Evolutionary conservation across 129 eudicot genomes (phyloP).

Genomic region (Flaveria linearis): DNA sequence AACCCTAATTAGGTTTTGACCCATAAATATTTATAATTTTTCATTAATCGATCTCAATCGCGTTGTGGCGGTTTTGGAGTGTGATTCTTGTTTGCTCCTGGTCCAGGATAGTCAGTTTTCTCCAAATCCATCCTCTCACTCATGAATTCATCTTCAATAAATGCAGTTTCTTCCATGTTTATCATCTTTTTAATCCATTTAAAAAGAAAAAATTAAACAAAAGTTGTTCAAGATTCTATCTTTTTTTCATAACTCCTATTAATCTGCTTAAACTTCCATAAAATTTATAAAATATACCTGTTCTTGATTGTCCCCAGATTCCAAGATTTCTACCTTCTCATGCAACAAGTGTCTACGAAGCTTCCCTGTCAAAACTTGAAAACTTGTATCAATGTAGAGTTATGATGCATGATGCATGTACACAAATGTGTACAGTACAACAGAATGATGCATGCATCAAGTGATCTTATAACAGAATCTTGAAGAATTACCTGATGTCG

Average conservation of each 20-base stretch:
- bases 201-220: not conserved
- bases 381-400: constrained; percentile 11
- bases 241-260: constrained; percentile 19
- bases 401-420: constrained; percentile 2
- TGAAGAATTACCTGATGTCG: constrained; percentile 38
- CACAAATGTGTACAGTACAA: constrained; percentile 15
- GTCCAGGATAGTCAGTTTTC: constrained; percentile 58
- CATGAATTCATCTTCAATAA: constrained; percentile 36
- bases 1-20: constrained; percentile 36
- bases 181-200: constrained; percentile 30
- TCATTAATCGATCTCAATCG: constrained; percentile 20
- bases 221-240: not conserved
- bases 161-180: constrained; percentile 32
- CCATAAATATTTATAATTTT: constrained; percentile 15
- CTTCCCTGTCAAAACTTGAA: constrained; percentile 24
- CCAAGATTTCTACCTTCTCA: constrained; percentile 33
- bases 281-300: constrained; percentile 35
- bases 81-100: constrained; percentile 54
- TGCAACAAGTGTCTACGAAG: constrained; percentile 35
- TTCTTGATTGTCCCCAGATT: constrained; percentile 14
- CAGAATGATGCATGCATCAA: not conserved
- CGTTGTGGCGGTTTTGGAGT: constrained; percentile 51
- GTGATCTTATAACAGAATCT: not conserved
- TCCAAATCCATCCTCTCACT: constrained; percentile 52
- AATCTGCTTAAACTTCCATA: constrained; percentile 9